These are phyloP conservation scores for Poterioochromonas sp. DNA, from an alignment of 352 stramenopile species.

Conservation along the genomic window DNA sequence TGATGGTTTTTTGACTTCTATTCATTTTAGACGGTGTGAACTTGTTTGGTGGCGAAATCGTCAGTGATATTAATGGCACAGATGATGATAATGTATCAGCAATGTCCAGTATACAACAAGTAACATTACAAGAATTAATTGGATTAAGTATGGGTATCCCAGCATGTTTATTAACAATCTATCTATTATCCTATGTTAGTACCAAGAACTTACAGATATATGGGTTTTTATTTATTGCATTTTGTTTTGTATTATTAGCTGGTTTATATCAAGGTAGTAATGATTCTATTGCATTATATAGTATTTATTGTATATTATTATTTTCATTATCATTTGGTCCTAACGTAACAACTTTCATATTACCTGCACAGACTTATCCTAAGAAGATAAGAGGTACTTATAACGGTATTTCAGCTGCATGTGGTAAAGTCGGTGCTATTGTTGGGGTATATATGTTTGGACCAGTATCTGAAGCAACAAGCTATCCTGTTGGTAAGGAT, in stretches of 20 bases:
- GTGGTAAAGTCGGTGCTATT: slow-evolving; percentile 59
- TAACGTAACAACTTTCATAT: slow-evolving; percentile 60
- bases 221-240: slow-evolving; percentile 58
- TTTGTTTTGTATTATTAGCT: slow-evolving; percentile 51
- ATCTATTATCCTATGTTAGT: slow-evolving; percentile 56
- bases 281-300: not conserved
- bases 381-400: slow-evolving; percentile 59
- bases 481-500: not conserved
- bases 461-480: not conserved
- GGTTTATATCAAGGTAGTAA: not conserved
- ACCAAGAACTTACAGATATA: slow-evolving; percentile 59
- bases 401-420: slow-evolving; percentile 62
- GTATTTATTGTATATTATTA: slow-evolving; percentile 52
- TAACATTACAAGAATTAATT: slow-evolving; percentile 38
- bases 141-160: slow-evolving; percentile 54
- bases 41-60: slow-evolving; percentile 26
- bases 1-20: not conserved
- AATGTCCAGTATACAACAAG: not conserved
- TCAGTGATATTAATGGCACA: not conserved
- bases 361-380: slow-evolving; percentile 65
- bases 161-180: slow-evolving; percentile 60
- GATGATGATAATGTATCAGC: slow-evolving; percentile 25
- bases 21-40: slow-evolving; percentile 10
- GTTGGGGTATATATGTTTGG: slow-evolving; percentile 51
- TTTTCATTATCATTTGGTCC: slow-evolving; percentile 58